Conservation (phyloP, 2,329 filamentous ascomycete species). For the Teratosphaeria viscida region DNA sequence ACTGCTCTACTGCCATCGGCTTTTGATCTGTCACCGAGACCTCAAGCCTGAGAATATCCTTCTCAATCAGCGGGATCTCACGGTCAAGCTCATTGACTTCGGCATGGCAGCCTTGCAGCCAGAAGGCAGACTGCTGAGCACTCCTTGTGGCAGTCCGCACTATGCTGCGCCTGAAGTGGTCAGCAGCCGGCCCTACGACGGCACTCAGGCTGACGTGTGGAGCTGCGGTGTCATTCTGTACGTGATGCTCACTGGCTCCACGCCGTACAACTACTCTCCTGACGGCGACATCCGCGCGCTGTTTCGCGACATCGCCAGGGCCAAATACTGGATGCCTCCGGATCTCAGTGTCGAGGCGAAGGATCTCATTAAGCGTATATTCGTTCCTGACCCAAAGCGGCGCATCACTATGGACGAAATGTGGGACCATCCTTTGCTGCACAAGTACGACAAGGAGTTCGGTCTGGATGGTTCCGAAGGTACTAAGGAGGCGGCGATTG, state of each 20-base stretch:
- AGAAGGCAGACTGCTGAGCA: constrained; percentile 65
- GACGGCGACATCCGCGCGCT: constrained; percentile 53
- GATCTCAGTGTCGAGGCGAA: constrained; percentile 55
- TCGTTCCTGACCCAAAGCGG: constrained; percentile 65
- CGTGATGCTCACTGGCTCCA: constrained; percentile 69
- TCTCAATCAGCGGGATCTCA: constrained; percentile 56
- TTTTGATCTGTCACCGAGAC: constrained; percentile 93
- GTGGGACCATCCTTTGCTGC: constrained; percentile 78
- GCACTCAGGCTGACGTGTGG: constrained; percentile 86
- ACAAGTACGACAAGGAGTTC: constrained; percentile 63
- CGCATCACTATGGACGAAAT: constrained; percentile 73
- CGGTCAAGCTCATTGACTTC: constrained; percentile 93
- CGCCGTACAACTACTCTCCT: constrained; percentile 65
- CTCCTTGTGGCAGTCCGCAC: constrained; percentile 90
- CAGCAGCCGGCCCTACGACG: constrained; percentile 64
- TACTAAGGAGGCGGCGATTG: constrained; percentile 38
- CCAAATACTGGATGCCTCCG: constrained; percentile 37
- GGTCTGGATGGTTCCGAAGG: constrained; percentile 53
- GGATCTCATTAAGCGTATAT: constrained; percentile 68
- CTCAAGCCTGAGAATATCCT: constrained; percentile 96
- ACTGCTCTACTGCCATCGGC: constrained; percentile 82
- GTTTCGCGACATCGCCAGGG: constrained; percentile 47
- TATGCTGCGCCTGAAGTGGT: constrained; percentile 93
- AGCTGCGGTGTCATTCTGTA: constrained; percentile 85
- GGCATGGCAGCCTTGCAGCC: constrained; percentile 94